Evolutionary conservation across 371 early-diverging fungal species (phyloP).

Genomic region (Nematocida sp.): DNA sequence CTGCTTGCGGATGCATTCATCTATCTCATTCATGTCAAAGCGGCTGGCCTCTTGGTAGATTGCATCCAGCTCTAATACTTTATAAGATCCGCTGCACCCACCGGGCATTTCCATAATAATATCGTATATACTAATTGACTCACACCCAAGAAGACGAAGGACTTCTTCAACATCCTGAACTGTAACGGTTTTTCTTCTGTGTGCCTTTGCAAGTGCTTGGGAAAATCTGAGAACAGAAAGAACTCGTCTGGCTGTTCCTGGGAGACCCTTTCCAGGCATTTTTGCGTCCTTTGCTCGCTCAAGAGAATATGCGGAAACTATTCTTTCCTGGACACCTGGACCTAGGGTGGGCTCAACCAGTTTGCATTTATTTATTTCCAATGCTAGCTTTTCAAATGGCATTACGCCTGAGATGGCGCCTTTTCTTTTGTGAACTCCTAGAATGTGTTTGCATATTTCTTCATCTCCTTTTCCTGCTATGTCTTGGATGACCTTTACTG

Average conservation of each 20-base stretch:
- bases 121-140: slow-evolving; percentile 73
- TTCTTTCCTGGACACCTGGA: slow-evolving; percentile 37
- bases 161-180: slow-evolving; percentile 85
- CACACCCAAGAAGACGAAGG: slow-evolving; percentile 77
- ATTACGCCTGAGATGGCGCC: background rate
- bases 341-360: slow-evolving; percentile 25
- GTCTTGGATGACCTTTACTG: slow-evolving; percentile 85
- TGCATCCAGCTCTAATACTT: slow-evolving; percentile 44
- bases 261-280: slow-evolving; percentile 69
- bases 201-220: slow-evolving; percentile 73
- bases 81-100: slow-evolving; percentile 41
- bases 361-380: slow-evolving; percentile 54
- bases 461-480: slow-evolving; percentile 80
- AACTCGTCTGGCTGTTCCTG: slow-evolving; percentile 74
- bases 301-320: slow-evolving; percentile 60
- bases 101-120: slow-evolving; percentile 60
- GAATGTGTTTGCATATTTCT: slow-evolving; percentile 66
- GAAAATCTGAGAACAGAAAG: slow-evolving; percentile 80
- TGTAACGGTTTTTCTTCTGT: slow-evolving; percentile 28
- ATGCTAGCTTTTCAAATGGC: slow-evolving; percentile 41
- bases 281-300: slow-evolving; percentile 72
- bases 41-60: slow-evolving; percentile 50
- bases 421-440: slow-evolving; percentile 59
- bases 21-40: slow-evolving; percentile 57
- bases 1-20: slow-evolving; percentile 64